Evolutionary conservation across 208 protist species (phyloP).

Genomic region (Strigomonas galati): DNA sequence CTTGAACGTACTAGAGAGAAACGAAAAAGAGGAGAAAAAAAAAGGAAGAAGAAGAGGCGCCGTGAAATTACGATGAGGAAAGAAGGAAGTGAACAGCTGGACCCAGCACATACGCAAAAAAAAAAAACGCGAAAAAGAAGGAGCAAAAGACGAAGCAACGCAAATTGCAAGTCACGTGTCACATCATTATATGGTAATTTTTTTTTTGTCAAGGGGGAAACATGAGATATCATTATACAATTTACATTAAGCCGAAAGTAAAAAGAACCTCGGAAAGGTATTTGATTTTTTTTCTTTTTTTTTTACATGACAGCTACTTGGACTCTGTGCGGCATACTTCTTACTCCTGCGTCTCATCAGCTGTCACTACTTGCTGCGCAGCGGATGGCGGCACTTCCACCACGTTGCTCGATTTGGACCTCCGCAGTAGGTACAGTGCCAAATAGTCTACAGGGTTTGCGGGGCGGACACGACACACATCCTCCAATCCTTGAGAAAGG

Average conservation of each 20-base stretch:
- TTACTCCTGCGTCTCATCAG: not conserved
- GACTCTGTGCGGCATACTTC: no score
- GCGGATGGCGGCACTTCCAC: slow-evolving; percentile 52
- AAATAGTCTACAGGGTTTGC: slow-evolving; percentile 92
- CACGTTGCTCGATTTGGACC: slow-evolving; percentile 58
- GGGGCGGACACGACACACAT: slow-evolving; percentile 84
- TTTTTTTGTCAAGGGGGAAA: no score
- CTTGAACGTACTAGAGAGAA: not conserved
- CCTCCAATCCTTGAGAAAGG: slow-evolving; percentile 82
- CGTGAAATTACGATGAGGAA: not conserved
- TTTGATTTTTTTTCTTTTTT: no score
- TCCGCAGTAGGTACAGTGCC: slow-evolving; percentile 81
- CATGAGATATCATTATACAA: no score
- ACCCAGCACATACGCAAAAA: no score
- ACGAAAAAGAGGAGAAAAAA: slow-evolving; percentile 4
- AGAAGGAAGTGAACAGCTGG: not conserved
- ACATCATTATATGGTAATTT: no score
- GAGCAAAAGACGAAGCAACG: no score
- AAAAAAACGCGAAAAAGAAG: no score
- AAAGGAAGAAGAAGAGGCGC: not conserved
- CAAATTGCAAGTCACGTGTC: no score
- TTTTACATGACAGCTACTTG: slow-evolving; percentile 3
- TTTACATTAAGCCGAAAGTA: no score
- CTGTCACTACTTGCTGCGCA: slow-evolving; percentile 3
- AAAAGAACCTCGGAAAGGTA: no score